These are phyloP conservation scores for Hyaloperonospora brassicae DNA, from an alignment of 352 stramenopile genomes.

Conservation along the genomic window DNA sequence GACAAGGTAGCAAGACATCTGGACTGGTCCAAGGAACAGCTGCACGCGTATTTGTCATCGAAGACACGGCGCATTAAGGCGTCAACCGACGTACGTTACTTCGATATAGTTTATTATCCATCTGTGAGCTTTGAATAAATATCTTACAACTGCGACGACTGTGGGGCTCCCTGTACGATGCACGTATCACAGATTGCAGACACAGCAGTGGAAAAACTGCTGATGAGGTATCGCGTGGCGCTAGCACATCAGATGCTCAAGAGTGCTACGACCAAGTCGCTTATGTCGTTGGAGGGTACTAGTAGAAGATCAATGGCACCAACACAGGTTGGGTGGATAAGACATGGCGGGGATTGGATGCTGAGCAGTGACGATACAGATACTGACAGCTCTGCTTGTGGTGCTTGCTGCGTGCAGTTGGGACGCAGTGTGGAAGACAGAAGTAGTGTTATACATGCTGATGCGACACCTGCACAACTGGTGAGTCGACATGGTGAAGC, in stretches of 20 bases:
- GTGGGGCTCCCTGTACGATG: constrained; percentile 9
- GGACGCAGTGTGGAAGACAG: constrained; percentile 26
- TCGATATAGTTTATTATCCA: not conserved
- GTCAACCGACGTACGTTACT: constrained; percentile 25
- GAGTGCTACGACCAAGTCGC: constrained; percentile 19
- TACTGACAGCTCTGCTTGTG: constrained; percentile 3
- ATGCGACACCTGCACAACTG: constrained; percentile 28
- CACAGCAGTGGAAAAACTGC: constrained; percentile 50
- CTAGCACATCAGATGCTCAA: constrained; percentile 35
- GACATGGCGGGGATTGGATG: not conserved
- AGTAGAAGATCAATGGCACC: constrained; percentile 35
- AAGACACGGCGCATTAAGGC: constrained; percentile 33
- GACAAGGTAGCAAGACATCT: constrained; percentile 45
- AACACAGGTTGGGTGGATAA: constrained; percentile 26
- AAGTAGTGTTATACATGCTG: constrained; percentile 33
- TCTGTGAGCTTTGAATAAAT: too few species aligned
- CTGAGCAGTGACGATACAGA: not conserved
- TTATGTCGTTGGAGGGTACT: constrained; percentile 27
- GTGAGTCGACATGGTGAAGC: constrained; percentile 10
- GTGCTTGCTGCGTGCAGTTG: constrained; percentile 27
- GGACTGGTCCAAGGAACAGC: constrained; percentile 41
- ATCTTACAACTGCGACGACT: too few species aligned
- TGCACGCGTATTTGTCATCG: constrained; percentile 45
- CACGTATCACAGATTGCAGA: constrained; percentile 32
- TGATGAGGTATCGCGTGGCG: constrained; percentile 49